Percentiles rank a stretch among this genome's conserved stretches.
These are phyloP conservation scores for Vigna angularis DNA, from an alignment of 306 rosid genomes.

Conservation along the genomic window DNA sequence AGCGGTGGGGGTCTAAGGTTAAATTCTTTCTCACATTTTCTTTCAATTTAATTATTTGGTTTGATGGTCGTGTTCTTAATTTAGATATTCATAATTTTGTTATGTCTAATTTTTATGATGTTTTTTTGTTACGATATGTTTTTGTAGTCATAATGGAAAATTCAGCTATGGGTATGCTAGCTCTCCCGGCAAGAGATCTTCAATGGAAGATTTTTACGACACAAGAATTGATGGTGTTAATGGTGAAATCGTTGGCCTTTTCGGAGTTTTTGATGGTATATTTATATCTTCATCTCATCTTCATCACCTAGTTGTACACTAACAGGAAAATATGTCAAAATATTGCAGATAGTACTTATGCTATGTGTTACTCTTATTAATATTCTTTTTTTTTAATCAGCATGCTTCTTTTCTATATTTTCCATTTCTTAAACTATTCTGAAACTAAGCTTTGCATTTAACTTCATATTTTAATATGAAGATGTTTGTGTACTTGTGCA, in stretches of 20 bases:
- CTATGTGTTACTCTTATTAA: background rate
- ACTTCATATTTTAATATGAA: background rate
- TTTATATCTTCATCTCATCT: constrained; percentile 25
- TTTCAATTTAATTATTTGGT: background rate
- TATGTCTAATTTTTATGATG: no score
- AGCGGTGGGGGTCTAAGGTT: constrained; percentile 97
- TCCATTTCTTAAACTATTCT: constrained; percentile 13
- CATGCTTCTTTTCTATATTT: background rate
- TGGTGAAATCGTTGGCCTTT: constrained; percentile 92
- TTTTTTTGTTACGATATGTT: constrained; percentile 41
- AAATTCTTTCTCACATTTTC: constrained; percentile 15
- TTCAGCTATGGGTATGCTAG: constrained; percentile 98
- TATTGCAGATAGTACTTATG: background rate
- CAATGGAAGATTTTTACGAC: constrained; percentile 97
- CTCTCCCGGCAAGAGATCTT: constrained; percentile 90
- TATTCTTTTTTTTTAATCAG: background rate
- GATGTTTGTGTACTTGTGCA: background rate
- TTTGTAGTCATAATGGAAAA: constrained; percentile 79
- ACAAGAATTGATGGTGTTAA: constrained; percentile 94
- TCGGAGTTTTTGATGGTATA: constrained; percentile 95
- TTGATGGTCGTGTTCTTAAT: background rate
- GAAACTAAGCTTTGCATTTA: background rate
- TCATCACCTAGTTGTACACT: background rate
- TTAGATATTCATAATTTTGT: no score
- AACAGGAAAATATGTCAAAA: constrained; percentile 16